These are phyloP conservation scores for Plasmodium cynomolgi DNA, from an alignment of 169 alveolate species.

Conservation along the genomic window DNA sequence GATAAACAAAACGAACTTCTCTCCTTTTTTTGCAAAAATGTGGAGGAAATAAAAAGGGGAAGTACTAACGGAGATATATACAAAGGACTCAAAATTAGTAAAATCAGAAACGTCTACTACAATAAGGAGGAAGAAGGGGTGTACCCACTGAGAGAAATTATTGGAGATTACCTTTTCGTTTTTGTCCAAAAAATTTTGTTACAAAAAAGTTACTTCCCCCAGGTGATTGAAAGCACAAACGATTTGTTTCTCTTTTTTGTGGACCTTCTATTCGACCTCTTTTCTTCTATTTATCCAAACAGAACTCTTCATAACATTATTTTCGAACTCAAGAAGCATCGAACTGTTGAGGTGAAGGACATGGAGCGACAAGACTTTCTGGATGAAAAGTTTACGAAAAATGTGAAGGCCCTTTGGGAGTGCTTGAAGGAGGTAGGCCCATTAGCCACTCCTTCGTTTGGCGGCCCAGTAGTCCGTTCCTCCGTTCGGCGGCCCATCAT, in stretches of 20 bases:
- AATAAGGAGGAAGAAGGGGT: constrained; percentile 20
- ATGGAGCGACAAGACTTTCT: constrained; percentile 10
- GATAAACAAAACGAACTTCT: not conserved
- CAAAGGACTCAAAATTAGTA: constrained; percentile 20
- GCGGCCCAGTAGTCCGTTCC: not conserved
- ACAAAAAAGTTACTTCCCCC: constrained; percentile 29
- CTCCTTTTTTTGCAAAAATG: constrained; percentile 20
- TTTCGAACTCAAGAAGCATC: constrained; percentile 1
- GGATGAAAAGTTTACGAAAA: constrained; percentile 8
- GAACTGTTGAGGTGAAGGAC: not conserved
- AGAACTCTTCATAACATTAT: constrained; percentile 30
- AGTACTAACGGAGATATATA: not conserved
- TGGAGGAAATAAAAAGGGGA: not conserved
- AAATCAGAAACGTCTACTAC: constrained; percentile 53
- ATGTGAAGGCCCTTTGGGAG: constrained; percentile 6
- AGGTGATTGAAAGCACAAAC: constrained; percentile 49
- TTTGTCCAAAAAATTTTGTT: constrained; percentile 30
- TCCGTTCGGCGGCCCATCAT: not conserved
- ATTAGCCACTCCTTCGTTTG: not conserved
- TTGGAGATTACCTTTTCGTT: constrained; percentile 41
- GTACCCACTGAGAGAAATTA: not conserved
- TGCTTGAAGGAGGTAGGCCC: constrained; percentile 16
- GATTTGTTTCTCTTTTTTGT: constrained; percentile 55
- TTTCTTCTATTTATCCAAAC: constrained; percentile 20
- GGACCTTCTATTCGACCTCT: constrained; percentile 14